These are phyloP conservation scores for Trametes maxima DNA, from an alignment of 768 basidiomycete species.

Conservation along the genomic window DNA sequence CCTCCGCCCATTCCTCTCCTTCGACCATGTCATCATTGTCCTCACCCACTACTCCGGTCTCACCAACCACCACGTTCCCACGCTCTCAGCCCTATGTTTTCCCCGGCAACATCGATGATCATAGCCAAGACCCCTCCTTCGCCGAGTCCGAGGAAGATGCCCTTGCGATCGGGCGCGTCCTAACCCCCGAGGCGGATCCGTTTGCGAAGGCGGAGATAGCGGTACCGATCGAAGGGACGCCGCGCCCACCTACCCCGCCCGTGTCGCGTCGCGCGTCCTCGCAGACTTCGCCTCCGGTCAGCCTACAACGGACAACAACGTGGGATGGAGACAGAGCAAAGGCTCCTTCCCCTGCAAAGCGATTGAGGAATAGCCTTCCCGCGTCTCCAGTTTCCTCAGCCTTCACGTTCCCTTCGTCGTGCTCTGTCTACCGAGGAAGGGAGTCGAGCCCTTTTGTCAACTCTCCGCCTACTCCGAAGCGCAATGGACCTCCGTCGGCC, in stretches of 20 bases:
- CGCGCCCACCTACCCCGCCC: conserved; percentile 14
- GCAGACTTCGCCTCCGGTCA: neutral
- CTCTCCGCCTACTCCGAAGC: conserved; percentile 5
- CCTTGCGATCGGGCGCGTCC: conserved; percentile 28
- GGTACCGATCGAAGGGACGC: conserved; percentile 11
- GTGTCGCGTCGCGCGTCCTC: conserved; percentile 10
- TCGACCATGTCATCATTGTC: conserved; percentile 11
- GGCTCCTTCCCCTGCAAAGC: neutral
- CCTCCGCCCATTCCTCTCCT: conserved; percentile 21
- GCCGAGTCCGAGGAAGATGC: conserved; percentile 19
- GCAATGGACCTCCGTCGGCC: conserved; percentile 10
- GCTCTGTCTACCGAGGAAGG: conserved; percentile 15
- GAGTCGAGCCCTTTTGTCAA: neutral
- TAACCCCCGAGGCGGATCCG: conserved; percentile 34
- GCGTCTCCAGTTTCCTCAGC: conserved; percentile 19
- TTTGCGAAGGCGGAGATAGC: conserved; percentile 30
- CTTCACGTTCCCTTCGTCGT: conserved; percentile 24
- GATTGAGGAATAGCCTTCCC: conserved; percentile 17
- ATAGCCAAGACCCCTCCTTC: neutral
- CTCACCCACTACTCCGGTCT: conserved; percentile 13
- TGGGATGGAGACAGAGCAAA: conserved; percentile 14
- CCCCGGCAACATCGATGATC: conserved; percentile 4
- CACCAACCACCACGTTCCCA: conserved; percentile 11
- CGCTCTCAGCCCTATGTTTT: conserved; percentile 12
- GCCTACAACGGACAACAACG: neutral